Evolutionary conservation across 2,329 filamentous ascomycete species (phyloP), one percentile per base, ranked within the genome.

Genomic region (Colletotrichum tabaci): DNA sequence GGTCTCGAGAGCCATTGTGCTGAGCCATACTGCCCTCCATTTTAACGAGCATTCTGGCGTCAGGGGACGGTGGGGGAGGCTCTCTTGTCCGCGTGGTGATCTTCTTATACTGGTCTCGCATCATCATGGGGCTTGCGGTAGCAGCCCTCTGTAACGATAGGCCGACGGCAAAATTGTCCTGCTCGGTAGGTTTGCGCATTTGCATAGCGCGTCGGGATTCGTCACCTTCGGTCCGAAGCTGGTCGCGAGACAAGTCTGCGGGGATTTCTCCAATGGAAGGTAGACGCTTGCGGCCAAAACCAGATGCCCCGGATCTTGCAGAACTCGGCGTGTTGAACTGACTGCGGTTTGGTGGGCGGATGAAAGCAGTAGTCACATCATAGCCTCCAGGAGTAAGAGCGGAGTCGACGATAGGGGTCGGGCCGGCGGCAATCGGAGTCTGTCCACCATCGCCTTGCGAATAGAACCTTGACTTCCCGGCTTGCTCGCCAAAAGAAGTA

Each of bases 361-460:
- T 82, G 76, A 94, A 91, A 2, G 92, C 91, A 8, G 92, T 93
- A 4, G 89, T 87, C 71, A 88, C 89, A 16, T 92, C 91, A 60
- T 85, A 89, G 76, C 89, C 90, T 50, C 89, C 88, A 0, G 95
- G 94, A 30, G 93, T 94, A 52, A 91, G 82, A 2, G 92, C 93
- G 49, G 93, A 93, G 75, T 95, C 92, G 1, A 93, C 92, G 77
- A 98, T 98, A 0, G 96, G 96, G 0, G 96, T 98, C 0, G 93
- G 89, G n/a, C 93, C 94, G 1, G 91, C 91, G 12, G 93, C 93
- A 74, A 95, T 92, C 0, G 95, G 95, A 0, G 95, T 98, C 75
- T 85, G 85, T 10, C 88, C 88, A 46, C 86, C 88, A 61, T 91
- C 89, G 7, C 81, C 83, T 49, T 84, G 21, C 21, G 21, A 23